phyloP scores from a whole-genome alignment of 495 filamentous ascomycete species.

The Neurospora pannonica region DNA sequence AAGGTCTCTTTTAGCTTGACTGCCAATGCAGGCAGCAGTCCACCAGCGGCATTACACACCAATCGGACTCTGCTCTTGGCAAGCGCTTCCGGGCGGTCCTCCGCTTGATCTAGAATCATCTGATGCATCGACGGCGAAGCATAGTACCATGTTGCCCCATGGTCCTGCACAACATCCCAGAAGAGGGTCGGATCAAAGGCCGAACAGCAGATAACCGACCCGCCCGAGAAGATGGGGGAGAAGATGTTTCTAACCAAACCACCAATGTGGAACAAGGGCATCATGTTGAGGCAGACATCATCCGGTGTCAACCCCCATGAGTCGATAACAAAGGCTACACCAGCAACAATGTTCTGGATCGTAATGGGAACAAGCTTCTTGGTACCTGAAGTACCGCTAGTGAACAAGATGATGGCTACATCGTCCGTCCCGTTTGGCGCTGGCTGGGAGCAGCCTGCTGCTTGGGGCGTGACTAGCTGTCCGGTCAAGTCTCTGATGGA shows the following conservation, averaged over 20 bases:
- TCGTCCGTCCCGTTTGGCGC: constrained; percentile 15
- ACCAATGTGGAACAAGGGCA: constrained; percentile 40
- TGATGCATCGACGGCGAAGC: constrained; percentile 42
- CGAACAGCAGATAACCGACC: constrained; percentile 33
- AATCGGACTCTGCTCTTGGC: constrained; percentile 30
- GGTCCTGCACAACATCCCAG: constrained; percentile 35
- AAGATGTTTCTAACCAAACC: constrained; percentile 33
- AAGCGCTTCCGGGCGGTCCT: constrained; percentile 21
- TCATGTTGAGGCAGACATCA: constrained; percentile 37
- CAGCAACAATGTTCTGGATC: constrained; percentile 25
- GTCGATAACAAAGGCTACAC: constrained; percentile 31
- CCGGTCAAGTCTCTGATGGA: not conserved
- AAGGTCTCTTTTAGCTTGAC: constrained; percentile 28
- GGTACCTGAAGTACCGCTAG: constrained; percentile 37
- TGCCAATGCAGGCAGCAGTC: constrained; percentile 33
- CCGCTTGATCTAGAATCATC: constrained; percentile 27
- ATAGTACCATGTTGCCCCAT: constrained; percentile 38
- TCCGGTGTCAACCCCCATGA: constrained; percentile 26
- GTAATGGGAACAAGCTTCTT: constrained; percentile 38
- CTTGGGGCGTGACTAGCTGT: not conserved
- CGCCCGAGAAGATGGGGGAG: constrained; percentile 31
- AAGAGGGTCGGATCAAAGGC: constrained; percentile 40
- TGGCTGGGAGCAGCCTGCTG: not conserved
- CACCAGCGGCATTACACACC: constrained; percentile 37
- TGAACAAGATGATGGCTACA: constrained; percentile 35